A percentile compares a stretch with the other conserved stretches of the same genome.
Conservation (phyloP, 1,284 basidiomycete genomes). For the Leccinum subrobustum region DNA sequence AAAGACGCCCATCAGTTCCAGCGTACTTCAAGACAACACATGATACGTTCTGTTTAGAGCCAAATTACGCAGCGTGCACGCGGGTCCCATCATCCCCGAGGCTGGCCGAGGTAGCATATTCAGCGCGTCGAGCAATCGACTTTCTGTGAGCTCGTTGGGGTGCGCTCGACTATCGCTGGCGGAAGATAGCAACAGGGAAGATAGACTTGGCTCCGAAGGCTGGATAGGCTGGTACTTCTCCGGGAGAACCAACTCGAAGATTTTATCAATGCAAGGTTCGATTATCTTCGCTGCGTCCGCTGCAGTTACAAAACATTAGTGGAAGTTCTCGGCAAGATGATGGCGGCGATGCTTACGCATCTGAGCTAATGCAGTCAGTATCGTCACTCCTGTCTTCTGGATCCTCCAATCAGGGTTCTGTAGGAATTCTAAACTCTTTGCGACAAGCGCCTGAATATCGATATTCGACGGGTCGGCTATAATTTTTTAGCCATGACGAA, state of each 20-base stretch:
- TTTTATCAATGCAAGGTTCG: constrained; percentile 2
- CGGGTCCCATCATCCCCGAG: constrained; percentile 27
- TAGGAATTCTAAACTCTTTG: constrained; percentile 13
- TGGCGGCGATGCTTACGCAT: constrained; percentile 12
- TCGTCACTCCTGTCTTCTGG: constrained; percentile 26
- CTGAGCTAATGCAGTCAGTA: constrained; percentile 23
- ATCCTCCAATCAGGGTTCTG: constrained; percentile 8
- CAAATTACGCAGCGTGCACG: constrained; percentile 21
- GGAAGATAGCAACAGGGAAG: background rate
- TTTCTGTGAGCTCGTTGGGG: background rate
- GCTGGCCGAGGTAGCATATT: background rate
- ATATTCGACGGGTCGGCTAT: constrained; percentile 8
- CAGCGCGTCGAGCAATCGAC: background rate
- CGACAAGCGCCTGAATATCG: constrained; percentile 13
- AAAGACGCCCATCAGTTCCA: too few species aligned
- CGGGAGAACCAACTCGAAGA: constrained; percentile 22
- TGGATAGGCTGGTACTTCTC: constrained; percentile 5
- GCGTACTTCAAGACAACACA: background rate
- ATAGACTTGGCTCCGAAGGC: background rate
- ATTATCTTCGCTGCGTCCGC: constrained; percentile 18
- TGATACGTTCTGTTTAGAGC: constrained; percentile 14
- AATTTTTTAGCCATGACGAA: background rate
- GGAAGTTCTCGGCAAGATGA: background rate
- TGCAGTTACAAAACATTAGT: constrained; percentile 1
- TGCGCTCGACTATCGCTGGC: background rate